Evolutionary conservation across 345 rosid species (phyloP).

Genomic region (Camelina hispida): DNA sequence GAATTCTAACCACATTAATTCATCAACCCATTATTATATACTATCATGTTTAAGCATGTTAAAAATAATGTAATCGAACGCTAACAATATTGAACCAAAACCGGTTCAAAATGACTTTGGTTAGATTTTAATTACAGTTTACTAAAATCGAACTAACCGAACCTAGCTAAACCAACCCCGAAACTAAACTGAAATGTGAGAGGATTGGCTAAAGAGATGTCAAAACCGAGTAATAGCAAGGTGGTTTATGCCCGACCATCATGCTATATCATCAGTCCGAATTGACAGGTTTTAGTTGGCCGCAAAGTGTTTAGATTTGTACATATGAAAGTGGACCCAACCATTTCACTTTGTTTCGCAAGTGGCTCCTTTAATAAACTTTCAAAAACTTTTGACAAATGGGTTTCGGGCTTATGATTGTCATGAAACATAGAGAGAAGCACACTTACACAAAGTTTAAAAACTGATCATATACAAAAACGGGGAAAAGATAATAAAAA

Average conservation of each 20-base stretch:
- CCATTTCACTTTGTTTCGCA: slow-evolving; percentile 32
- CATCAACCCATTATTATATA: not conserved
- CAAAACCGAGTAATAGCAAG: not conserved
- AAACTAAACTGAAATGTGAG: not conserved
- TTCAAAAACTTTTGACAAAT: slow-evolving; percentile 33
- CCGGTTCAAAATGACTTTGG: not conserved
- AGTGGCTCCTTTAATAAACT: slow-evolving; percentile 33
- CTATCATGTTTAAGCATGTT: not conserved
- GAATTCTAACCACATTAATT: not conserved
- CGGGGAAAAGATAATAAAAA: too few species aligned
- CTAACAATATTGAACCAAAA: not conserved
- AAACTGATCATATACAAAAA: not conserved
- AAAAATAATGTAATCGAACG: not conserved
- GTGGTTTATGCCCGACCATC: not conserved
- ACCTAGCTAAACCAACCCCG: not conserved
- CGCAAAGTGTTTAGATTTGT: slow-evolving; percentile 30
- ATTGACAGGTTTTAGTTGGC: slow-evolving; percentile 16
- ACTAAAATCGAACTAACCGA: not conserved
- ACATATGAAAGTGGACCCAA: slow-evolving; percentile 36
- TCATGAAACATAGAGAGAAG: slow-evolving; percentile 6
- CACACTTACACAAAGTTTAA: not conserved
- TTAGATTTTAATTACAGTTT: not conserved
- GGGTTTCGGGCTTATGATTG: slow-evolving; percentile 21
- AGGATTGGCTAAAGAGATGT: not conserved
- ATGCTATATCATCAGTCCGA: not conserved